phyloP scores from a whole-genome alignment of 768 basidiomycete genomes.

The Pleurotus tuber-regium region DNA sequence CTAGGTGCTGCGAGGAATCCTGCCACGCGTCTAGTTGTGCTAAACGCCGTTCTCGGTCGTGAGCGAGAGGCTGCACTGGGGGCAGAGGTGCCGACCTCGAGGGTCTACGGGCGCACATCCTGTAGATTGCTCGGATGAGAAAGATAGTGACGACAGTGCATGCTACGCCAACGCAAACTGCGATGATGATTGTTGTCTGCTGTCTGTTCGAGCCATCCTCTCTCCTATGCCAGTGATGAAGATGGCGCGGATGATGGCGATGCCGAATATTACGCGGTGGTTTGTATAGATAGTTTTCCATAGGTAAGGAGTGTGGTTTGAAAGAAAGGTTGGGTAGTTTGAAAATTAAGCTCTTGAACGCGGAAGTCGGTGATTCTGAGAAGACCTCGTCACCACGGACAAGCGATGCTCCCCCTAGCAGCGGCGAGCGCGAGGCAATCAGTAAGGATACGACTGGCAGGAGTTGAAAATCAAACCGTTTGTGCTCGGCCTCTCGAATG shows the following conservation, averaged over 20 bases:
- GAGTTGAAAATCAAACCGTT: too few species aligned
- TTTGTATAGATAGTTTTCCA: not conserved
- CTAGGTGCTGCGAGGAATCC: constrained; percentile 16
- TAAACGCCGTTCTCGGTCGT: constrained; percentile 52
- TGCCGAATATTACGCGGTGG: not conserved
- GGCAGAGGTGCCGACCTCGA: constrained; percentile 48
- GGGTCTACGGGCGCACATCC: constrained; percentile 24
- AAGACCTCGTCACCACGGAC: too few species aligned
- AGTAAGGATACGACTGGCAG: too few species aligned
- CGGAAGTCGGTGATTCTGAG: not conserved
- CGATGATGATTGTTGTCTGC: constrained; percentile 46
- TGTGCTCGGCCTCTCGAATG: too few species aligned
- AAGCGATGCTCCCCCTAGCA: too few species aligned
- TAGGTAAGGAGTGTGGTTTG: not conserved
- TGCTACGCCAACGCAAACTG: constrained; percentile 41
- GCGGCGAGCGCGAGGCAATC: too few species aligned
- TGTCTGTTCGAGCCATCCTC: constrained; percentile 20
- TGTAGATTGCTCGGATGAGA: constrained; percentile 35
- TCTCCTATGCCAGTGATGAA: constrained; percentile 10
- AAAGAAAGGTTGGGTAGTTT: constrained; percentile 9
- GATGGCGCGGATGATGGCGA: constrained; percentile 7
- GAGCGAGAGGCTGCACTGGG: constrained; percentile 63
- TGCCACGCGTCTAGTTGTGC: constrained; percentile 33
- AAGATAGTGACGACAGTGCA: constrained; percentile 34
- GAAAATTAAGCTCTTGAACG: not conserved